Base-by-base conservation (phyloP, 257 asterid species). In the Leonotis leonurus region DNA sequence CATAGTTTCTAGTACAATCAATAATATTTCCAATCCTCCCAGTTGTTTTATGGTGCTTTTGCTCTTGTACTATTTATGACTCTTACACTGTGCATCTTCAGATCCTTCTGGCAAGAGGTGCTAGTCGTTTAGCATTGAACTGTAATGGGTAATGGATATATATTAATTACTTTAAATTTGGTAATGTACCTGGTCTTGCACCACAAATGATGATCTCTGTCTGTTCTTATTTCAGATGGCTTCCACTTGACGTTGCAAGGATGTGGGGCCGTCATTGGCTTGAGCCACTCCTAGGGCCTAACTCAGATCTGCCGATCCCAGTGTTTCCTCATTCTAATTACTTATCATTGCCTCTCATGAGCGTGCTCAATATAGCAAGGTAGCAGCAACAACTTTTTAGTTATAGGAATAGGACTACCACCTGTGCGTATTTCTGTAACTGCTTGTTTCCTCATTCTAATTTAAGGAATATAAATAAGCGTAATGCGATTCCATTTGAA, bases 231-330 rank as follows among this genome's bases (percentile, higher is more conserved):
- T 83, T 65, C 91, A 93, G 99, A 73, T 93, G 97, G 97, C 89
- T 89, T 45, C 99, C 99, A 14, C 77, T 85, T 20, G 97, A 93
- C 54, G 96, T 93, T 70, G 96, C 96, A 17, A 84, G 94, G 74
- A 87, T 82, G 90, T 89, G 99, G 99, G 96, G 94, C 8, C 96
- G 97, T 44, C 95, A 89, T 79, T 89, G 97, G 97, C 97, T 93
- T 29, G 97, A 93, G 77, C 83, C 95, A 6, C 70, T 87, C 64
- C 80, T 93, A 53, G 73, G 73, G 10, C 87, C 96, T 16, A 80
- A 85, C 65, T 85, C 97, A 7, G 87, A 83, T 41, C 60, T 82
- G 53, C 64, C 75, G 14, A 58, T 81, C 41, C 99, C 95, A 14
- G 8, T 22, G 11, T 93, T 93, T 72, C 87, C 94, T 51, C 83